Conservation (phyloP, 2,329 filamentous ascomycete species). For the Nothophoma quercina region DNA sequence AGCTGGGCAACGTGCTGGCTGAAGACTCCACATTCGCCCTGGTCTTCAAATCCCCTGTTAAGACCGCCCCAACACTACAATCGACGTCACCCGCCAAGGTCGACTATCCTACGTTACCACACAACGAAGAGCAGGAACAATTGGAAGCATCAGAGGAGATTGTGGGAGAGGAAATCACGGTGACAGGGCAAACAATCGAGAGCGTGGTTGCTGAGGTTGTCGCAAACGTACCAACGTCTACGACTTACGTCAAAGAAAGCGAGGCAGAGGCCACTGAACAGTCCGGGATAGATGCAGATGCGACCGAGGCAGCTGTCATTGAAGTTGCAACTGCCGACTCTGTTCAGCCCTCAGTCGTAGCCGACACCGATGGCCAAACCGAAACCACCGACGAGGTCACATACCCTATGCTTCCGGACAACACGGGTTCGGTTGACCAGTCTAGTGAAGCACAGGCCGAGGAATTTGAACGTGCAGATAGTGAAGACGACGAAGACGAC, state of each 20-base stretch:
- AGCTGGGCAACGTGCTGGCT: not conserved
- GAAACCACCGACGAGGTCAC: constrained; percentile 4
- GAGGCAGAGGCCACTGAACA: not conserved
- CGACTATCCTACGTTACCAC: constrained; percentile 28
- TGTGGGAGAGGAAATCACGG: not conserved
- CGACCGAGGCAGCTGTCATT: not conserved
- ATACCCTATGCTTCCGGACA: constrained; percentile 23
- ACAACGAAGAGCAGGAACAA: not conserved
- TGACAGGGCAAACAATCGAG: constrained; percentile 6
- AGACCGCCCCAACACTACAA: not conserved
- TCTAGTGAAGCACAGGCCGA: not conserved
- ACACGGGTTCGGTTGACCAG: not conserved
- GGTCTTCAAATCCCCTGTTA: constrained; percentile 35
- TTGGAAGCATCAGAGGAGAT: not conserved
- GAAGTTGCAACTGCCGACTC: not conserved
- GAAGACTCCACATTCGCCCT: constrained; percentile 31
- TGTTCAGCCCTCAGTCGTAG: not conserved
- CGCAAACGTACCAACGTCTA: not conserved
- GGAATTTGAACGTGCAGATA: no score
- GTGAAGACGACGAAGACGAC: constrained; percentile 14
- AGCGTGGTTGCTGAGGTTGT: constrained; percentile 6
- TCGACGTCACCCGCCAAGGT: constrained; percentile 18
- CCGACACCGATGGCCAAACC: not conserved
- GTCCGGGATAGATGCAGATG: not conserved
- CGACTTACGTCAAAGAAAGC: not conserved